Evolutionary conservation across 1,139 yeast species (phyloP).

Genomic region (Sugiyamaella grinbergsii): DNA sequence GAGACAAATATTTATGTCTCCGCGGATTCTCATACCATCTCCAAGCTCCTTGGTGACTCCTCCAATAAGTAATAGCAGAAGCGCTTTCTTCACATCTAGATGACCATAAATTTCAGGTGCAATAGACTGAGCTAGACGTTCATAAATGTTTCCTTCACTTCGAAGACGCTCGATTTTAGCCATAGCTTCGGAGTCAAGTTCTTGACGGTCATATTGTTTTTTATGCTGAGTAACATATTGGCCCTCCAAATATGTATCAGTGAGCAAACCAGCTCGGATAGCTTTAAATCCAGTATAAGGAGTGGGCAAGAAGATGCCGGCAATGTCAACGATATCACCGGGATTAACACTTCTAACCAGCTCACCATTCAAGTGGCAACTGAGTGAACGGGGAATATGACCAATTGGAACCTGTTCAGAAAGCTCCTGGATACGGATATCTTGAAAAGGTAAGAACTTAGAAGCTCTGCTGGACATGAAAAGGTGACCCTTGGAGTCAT

Average conservation of each 20-base stretch:
- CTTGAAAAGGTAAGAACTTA: conserved; percentile 92
- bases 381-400: conserved; percentile 87
- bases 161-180: conserved; percentile 57
- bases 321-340: conserved; percentile 90
- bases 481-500: conserved; percentile 83
- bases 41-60: conserved; percentile 95
- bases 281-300: conserved; percentile 97
- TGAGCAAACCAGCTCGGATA: conserved; percentile 83
- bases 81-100: conserved; percentile 87
- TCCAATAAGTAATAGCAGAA: conserved; percentile 81
- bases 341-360: conserved; percentile 86
- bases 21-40: conserved; percentile 96
- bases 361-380: conserved; percentile 86
- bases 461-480: conserved; percentile 96
- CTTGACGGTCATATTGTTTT: conserved; percentile 74
- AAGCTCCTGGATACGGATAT: conserved; percentile 89
- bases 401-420: conserved; percentile 98
- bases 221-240: conserved; percentile 86
- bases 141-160: conserved; percentile 69
- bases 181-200: conserved; percentile 59
- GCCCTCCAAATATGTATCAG: conserved; percentile 92
- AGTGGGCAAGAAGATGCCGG: conserved; percentile 90
- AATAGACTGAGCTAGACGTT: conserved; percentile 79
- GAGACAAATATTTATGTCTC: conserved; percentile 92
- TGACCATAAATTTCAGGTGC: conserved; percentile 99